A percentile compares a stretch with the other conserved stretches of the same genome.
Evolutionary conservation across 2,329 filamentous ascomycete genomes (phyloP).

Genomic region (Penicillium nordicum): DNA sequence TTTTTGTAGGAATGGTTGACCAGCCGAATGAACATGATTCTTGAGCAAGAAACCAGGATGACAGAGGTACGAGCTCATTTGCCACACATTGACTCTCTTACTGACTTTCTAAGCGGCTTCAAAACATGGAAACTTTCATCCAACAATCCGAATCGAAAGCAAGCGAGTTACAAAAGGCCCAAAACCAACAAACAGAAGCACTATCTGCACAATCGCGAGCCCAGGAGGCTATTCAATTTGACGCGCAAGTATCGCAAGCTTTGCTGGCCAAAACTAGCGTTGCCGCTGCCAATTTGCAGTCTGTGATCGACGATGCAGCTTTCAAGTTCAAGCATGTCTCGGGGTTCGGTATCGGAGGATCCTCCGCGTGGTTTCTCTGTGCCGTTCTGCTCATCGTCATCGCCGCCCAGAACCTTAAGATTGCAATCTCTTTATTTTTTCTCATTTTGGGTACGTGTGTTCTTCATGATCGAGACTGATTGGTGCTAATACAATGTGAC

Average conservation of each 20-base stretch:
- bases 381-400: conserved; percentile 26
- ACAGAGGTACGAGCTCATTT: conserved; percentile 27
- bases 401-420: conserved; percentile 22
- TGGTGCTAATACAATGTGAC: neutral
- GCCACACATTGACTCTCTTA: neutral
- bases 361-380: conserved; percentile 25
- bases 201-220: conserved; percentile 25
- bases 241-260: conserved; percentile 30
- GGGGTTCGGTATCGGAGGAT: conserved; percentile 16
- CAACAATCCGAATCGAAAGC: conserved; percentile 33
- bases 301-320: conserved; percentile 31
- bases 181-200: conserved; percentile 34
- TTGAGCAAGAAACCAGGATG: conserved; percentile 35
- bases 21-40: conserved; percentile 24
- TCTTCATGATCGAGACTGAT: neutral
- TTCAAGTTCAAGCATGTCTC: conserved; percentile 22
- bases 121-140: conserved; percentile 33
- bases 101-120: conserved; percentile 36
- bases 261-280: conserved; percentile 30
- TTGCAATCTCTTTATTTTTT: conserved; percentile 22
- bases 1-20: conserved; percentile 32
- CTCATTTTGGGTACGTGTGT: conserved; percentile 13
- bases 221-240: conserved; percentile 27
- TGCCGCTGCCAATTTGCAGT: conserved; percentile 31
- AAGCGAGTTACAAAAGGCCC: conserved; percentile 30